These are phyloP conservation scores for Mimosa pudica DNA, from an alignment of 306 rosid genomes.

Conservation along the genomic window DNA sequence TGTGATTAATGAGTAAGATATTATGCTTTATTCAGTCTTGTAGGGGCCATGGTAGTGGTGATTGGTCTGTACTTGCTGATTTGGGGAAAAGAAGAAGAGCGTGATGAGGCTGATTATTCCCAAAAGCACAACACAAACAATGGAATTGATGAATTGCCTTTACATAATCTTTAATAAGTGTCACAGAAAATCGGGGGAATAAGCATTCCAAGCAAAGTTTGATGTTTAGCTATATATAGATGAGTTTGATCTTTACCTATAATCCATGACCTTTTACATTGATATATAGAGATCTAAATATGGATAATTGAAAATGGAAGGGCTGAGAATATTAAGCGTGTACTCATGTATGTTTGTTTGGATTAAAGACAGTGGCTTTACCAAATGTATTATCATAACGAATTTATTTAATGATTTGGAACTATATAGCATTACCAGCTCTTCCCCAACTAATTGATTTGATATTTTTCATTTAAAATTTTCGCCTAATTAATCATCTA, in stretches of 20 bases:
- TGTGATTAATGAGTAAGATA: not conserved
- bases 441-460: not conserved
- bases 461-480: not conserved
- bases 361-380: not conserved
- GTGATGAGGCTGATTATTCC: constrained; percentile 22
- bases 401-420: too few species aligned
- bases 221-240: not conserved
- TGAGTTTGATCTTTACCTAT: not conserved
- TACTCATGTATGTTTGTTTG: not conserved
- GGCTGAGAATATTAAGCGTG: not conserved
- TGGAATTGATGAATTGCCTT: not conserved
- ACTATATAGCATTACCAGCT: too few species aligned
- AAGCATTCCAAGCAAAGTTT: not conserved
- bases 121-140: not conserved
- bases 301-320: not conserved
- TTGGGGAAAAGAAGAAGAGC: constrained; percentile 85
- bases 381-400: not conserved
- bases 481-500: not conserved
- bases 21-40: constrained; percentile 51
- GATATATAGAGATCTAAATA: not conserved
- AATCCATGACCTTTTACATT: not conserved
- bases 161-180: not conserved
- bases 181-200: not conserved
- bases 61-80: constrained; percentile 69
- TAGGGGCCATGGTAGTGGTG: constrained; percentile 65